Conservation (phyloP, 306 rosid genomes). For the Vigna hirtella region DNA sequence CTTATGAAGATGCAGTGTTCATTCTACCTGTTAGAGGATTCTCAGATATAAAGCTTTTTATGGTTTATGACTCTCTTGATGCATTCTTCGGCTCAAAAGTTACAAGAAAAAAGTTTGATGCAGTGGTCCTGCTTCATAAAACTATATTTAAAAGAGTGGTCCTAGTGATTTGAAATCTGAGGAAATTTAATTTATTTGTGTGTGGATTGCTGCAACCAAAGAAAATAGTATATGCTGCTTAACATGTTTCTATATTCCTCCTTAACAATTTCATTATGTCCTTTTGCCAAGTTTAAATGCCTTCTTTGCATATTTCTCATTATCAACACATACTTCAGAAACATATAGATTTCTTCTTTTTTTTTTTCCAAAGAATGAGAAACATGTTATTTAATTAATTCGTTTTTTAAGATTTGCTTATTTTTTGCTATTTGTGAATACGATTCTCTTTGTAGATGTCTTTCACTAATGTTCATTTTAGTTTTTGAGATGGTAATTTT, state of each 20-base stretch:
- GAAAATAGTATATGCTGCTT: background rate
- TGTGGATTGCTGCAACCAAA: background rate
- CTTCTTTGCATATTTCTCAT: too few relatives aligned
- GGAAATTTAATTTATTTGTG: background rate
- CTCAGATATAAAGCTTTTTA: slow-evolving; percentile 2
- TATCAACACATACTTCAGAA: too few relatives aligned
- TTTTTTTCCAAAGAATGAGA: background rate
- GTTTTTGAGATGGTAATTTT: too few relatives aligned
- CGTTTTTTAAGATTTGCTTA: too few relatives aligned
- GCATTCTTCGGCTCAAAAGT: slow-evolving; percentile 40
- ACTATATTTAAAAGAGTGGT: slow-evolving; percentile 41
- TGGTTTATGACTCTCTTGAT: slow-evolving; percentile 3
- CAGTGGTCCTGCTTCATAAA: slow-evolving; percentile 50
- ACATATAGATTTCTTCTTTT: background rate
- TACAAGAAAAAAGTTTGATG: background rate
- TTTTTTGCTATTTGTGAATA: too few relatives aligned
- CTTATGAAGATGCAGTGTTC: slow-evolving; percentile 36
- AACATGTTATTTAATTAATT: too few relatives aligned
- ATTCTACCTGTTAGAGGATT: background rate
- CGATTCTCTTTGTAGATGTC: too few relatives aligned
- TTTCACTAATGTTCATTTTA: too few relatives aligned
- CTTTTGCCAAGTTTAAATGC: too few relatives aligned
- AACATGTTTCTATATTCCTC: background rate
- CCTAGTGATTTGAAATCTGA: slow-evolving; percentile 26
- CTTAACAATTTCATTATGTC: too few relatives aligned